Conservation (phyloP, 345 rosid species). For the Boechera retrofracta region DNA sequence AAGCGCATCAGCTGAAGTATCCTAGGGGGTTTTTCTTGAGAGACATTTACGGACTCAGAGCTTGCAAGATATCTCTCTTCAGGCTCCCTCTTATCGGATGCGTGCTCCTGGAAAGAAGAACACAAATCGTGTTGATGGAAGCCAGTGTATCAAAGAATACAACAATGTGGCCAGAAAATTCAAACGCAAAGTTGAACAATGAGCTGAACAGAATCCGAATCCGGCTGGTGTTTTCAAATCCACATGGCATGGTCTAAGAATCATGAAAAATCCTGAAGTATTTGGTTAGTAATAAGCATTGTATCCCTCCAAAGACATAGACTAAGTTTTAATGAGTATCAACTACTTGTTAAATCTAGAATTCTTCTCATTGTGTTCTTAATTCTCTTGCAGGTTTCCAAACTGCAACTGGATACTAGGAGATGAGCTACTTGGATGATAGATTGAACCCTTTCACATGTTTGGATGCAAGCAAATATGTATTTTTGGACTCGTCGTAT, state of each 20-base stretch:
- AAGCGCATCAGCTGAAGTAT: slow-evolving; percentile 21
- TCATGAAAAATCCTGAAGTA: slow-evolving; percentile 47
- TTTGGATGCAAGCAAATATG: slow-evolving; percentile 48
- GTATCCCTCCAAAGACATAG: background rate
- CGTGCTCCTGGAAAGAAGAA: slow-evolving; percentile 65
- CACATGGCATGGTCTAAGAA: slow-evolving; percentile 49
- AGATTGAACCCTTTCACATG: slow-evolving; percentile 51
- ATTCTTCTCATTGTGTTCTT: slow-evolving; percentile 13
- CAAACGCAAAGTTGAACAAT: slow-evolving; percentile 47
- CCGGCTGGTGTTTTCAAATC: slow-evolving; percentile 45
- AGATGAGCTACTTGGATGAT: slow-evolving; percentile 58
- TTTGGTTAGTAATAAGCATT: slow-evolving; percentile 55
- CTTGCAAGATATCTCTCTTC: slow-evolving; percentile 50
- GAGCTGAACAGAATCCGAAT: slow-evolving; percentile 50
- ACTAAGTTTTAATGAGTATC: background rate
- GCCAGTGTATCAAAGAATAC: slow-evolving; percentile 53
- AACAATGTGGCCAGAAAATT: slow-evolving; percentile 56
- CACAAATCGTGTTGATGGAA: slow-evolving; percentile 40
- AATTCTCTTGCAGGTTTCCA: slow-evolving; percentile 51
- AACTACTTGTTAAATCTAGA: background rate
- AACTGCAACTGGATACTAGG: slow-evolving; percentile 53
- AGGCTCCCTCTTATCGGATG: slow-evolving; percentile 73
- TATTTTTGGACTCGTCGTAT: slow-evolving; percentile 60
- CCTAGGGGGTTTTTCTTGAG: slow-evolving; percentile 47
- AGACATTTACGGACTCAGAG: slow-evolving; percentile 54